A percentile compares a stretch with the other conserved stretches of the same genome.
phyloP scores from a whole-genome alignment of 352 stramenopile species.

The Globisporangium perplexum region DNA sequence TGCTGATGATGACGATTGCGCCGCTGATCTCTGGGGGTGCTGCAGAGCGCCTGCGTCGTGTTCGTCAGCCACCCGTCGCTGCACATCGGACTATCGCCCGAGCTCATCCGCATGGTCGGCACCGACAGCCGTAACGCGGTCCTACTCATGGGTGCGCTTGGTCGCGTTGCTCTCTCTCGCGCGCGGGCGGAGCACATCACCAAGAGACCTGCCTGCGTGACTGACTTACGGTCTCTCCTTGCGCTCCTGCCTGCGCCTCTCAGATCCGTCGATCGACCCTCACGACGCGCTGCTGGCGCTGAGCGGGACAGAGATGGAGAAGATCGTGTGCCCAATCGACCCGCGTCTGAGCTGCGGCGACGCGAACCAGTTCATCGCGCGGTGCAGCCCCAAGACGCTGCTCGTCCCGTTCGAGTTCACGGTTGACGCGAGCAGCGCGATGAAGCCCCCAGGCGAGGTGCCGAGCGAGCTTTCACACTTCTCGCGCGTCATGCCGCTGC shows the following conservation, averaged over 20 bases:
- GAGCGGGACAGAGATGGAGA: slow-evolving; percentile 59
- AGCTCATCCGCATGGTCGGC: slow-evolving; percentile 56
- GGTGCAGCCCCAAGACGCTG: slow-evolving; percentile 63
- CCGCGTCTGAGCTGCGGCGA: slow-evolving; percentile 76
- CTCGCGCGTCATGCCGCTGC: slow-evolving; percentile 59
- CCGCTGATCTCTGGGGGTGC: not conserved
- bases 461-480: slow-evolving; percentile 54
- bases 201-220: too few species aligned
- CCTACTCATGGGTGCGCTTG: slow-evolving; percentile 49
- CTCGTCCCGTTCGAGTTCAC: slow-evolving; percentile 67
- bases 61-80: slow-evolving; percentile 71
- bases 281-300: slow-evolving; percentile 50
- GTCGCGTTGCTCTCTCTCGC: not conserved
- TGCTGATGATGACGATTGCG: too few species aligned
- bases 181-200: too few species aligned
- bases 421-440: slow-evolving; percentile 10
- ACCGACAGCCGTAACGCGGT: slow-evolving; percentile 60
- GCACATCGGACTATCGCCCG: slow-evolving; percentile 39
- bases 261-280: slow-evolving; percentile 57
- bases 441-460: slow-evolving; percentile 6
- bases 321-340: slow-evolving; percentile 75
- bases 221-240: slow-evolving; percentile 5
- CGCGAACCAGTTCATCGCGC: slow-evolving; percentile 81
- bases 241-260: not conserved
- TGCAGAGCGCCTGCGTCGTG: slow-evolving; percentile 60